phyloP scores from a whole-genome alignment of 139 green algal species.

The Tetratostichococcus sp. region DNA sequence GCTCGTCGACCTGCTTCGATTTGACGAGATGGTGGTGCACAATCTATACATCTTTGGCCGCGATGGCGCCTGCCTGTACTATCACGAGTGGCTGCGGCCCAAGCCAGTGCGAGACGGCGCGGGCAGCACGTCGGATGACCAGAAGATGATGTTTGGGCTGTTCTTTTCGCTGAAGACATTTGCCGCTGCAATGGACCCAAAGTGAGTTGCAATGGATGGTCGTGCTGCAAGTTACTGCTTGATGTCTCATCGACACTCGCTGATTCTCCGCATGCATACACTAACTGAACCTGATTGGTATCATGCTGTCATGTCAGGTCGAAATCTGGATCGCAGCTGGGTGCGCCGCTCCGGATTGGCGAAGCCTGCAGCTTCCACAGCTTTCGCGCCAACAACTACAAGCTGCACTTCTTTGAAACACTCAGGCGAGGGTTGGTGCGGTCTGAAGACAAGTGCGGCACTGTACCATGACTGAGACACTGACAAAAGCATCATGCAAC shows the following conservation, averaged over 20 bases:
- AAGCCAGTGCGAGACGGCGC: constrained; percentile 70
- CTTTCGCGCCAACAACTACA: constrained; percentile 87
- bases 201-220: constrained; percentile 50
- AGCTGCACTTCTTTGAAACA: constrained; percentile 89
- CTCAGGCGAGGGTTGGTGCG: too few relatives aligned
- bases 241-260: too few relatives aligned
- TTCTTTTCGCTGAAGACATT: constrained; percentile 89
- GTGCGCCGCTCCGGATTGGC: constrained; percentile 63
- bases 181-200: constrained; percentile 77
- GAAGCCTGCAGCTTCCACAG: constrained; percentile 71
- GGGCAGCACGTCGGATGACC: constrained; percentile 68
- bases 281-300: background rate
- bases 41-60: constrained; percentile 84
- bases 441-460: too few relatives aligned
- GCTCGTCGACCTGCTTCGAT: too few relatives aligned
- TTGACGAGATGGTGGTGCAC: constrained; percentile 53
- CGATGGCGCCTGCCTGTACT: constrained; percentile 79
- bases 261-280: too few relatives aligned
- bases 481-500: background rate
- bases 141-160: constrained; percentile 95
- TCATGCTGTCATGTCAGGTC: constrained; percentile 28
- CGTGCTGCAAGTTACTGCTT: too few relatives aligned
- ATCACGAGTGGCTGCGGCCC: constrained; percentile 82
- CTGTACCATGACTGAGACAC: too few relatives aligned
- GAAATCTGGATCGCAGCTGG: constrained; percentile 60